phyloP scores from a whole-genome alignment of 176 grass and related monocot species.

The Oryza nivara region DNA sequence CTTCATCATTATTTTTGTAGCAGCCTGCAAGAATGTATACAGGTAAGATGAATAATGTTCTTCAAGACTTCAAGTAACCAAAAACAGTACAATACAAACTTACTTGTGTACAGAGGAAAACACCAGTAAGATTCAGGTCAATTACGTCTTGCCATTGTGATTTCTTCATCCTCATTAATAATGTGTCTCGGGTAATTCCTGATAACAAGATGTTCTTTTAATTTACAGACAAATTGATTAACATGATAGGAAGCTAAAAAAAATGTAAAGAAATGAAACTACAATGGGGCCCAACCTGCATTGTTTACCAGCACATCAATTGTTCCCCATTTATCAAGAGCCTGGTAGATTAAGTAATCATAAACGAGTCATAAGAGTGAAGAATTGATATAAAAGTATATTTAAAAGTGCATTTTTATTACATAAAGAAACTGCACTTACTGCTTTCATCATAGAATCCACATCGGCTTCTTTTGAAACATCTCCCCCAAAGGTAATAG shows the following conservation, averaged over 20 bases:
- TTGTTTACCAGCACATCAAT: slow-evolving; percentile 95
- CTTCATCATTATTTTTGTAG: slow-evolving; percentile 98
- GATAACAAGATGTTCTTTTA: slow-evolving; percentile 34
- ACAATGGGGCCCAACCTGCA: slow-evolving; percentile 61
- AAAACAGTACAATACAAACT: not conserved
- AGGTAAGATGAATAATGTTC: slow-evolving; percentile 36
- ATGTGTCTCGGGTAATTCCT: slow-evolving; percentile 95
- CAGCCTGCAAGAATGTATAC: slow-evolving; percentile 65
- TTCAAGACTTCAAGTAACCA: not conserved
- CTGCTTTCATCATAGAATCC: slow-evolving; percentile 94
- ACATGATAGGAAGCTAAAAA: not conserved
- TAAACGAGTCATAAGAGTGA: slow-evolving; percentile 21
- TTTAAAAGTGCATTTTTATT: slow-evolving; percentile 7
- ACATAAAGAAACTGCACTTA: slow-evolving; percentile 54
- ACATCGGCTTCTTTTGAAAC: slow-evolving; percentile 97
- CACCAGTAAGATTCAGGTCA: slow-evolving; percentile 92
- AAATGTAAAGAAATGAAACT: not conserved
- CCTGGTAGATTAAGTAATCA: slow-evolving; percentile 54
- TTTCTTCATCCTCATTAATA: slow-evolving; percentile 99
- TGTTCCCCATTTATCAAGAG: slow-evolving; percentile 89
- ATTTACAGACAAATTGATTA: slow-evolving; percentile 7
- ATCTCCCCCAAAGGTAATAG: slow-evolving; percentile 92
- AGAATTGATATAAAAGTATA: slow-evolving; percentile 1
- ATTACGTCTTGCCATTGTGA: slow-evolving; percentile 99
- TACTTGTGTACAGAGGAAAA: slow-evolving; percentile 97